Conservation (phyloP, 306 rosid genomes). For the Quercus suber region DNA sequence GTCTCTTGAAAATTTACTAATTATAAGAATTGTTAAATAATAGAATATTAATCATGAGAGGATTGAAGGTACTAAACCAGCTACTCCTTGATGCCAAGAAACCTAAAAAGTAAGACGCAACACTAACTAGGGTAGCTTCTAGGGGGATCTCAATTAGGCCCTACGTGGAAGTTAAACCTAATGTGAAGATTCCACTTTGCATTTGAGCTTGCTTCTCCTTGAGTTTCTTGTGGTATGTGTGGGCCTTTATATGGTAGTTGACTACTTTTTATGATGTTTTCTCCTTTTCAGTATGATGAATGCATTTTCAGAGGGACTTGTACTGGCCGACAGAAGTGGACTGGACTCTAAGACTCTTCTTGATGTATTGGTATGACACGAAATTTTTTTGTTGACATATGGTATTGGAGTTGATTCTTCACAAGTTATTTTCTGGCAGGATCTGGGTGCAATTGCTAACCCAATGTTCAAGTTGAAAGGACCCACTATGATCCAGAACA, state of each 20-base stretch:
- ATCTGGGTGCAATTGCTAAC: conserved; percentile 64
- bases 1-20: neutral
- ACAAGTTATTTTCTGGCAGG: conserved; percentile 40
- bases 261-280: neutral
- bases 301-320: conserved; percentile 86
- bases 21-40: neutral
- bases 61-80: neutral
- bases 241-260: neutral
- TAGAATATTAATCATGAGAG: neutral
- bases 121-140: neutral
- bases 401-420: conserved; percentile 11
- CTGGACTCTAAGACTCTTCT: conserved; percentile 66
- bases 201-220: neutral
- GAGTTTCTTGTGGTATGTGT: neutral
- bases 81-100: neutral
- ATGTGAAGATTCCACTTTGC: neutral
- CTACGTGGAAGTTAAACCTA: neutral
- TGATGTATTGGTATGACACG: conserved; percentile 61
- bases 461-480: conserved; percentile 82
- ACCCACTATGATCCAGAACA: conserved; percentile 63
- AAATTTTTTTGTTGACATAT: conserved; percentile 8
- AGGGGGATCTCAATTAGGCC: neutral
- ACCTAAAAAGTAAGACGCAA: neutral
- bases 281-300: conserved; percentile 62
- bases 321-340: conserved; percentile 66